phyloP scores from a whole-genome alignment of 192 early-diverging fungal genomes.

The Podila epigama region DNA sequence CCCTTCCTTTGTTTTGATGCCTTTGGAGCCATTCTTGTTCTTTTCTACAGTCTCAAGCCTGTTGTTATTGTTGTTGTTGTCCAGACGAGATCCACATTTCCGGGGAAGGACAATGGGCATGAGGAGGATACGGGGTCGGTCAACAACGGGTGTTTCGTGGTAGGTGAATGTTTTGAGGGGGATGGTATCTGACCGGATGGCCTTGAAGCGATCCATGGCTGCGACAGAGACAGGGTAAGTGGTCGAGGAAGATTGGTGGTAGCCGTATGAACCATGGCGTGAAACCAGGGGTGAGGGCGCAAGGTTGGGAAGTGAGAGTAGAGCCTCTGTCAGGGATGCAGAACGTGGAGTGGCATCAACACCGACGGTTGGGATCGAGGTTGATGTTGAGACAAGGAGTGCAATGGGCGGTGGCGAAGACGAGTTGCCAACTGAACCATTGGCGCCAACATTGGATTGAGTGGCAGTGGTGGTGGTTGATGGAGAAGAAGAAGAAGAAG shows the following conservation, averaged over 20 bases:
- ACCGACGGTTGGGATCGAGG: slow-evolving; percentile 14
- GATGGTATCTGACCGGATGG: slow-evolving; percentile 35
- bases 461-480: not conserved
- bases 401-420: slow-evolving; percentile 31
- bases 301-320: slow-evolving; percentile 37
- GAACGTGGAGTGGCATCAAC: slow-evolving; percentile 32
- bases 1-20: not conserved
- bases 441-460: too few species aligned
- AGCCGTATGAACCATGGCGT: slow-evolving; percentile 22
- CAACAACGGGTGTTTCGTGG: slow-evolving; percentile 43
- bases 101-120: slow-evolving; percentile 4
- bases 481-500: too few species aligned
- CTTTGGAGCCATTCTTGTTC: not conserved
- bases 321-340: slow-evolving; percentile 25
- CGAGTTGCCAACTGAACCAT: too few species aligned
- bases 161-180: slow-evolving; percentile 46
- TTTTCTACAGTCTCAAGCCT: not conserved
- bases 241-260: not conserved
- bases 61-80: slow-evolving; percentile 1
- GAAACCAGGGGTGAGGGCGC: slow-evolving; percentile 11
- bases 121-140: slow-evolving; percentile 12
- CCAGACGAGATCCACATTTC: not conserved
- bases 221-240: slow-evolving; percentile 35
- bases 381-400: slow-evolving; percentile 20
- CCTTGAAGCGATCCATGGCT: slow-evolving; percentile 42